Conservation (phyloP, 768 basidiomycete genomes). For the Mrakia hoshinonis region DNA sequence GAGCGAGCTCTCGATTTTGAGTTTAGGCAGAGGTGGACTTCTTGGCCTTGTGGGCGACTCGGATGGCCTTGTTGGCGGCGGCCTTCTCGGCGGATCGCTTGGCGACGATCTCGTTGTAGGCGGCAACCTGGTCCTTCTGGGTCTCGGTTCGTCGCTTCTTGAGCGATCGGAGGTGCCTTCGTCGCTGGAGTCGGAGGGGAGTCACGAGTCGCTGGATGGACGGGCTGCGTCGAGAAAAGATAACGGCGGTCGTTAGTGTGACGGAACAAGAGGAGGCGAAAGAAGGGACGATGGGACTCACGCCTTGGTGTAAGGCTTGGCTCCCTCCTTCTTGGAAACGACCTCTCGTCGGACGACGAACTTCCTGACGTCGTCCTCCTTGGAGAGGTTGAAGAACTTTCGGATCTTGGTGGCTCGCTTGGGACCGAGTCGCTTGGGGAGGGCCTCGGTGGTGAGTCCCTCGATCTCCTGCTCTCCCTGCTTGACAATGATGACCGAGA, state of each 20-base stretch:
- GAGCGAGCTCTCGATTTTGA: too few relatives aligned
- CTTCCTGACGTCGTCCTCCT: slow-evolving; percentile 97
- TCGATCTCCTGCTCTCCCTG: slow-evolving; percentile 85
- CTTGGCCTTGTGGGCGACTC: slow-evolving; percentile 55
- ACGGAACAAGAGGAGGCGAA: neutral
- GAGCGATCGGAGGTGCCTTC: slow-evolving; percentile 81
- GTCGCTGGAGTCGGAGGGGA: slow-evolving; percentile 88
- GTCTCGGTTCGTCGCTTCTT: slow-evolving; percentile 76
- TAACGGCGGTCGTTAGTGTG: neutral
- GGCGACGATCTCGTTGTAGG: slow-evolving; percentile 69
- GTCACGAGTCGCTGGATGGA: slow-evolving; percentile 97
- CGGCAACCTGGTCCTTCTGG: slow-evolving; percentile 90
- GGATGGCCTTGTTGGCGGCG: slow-evolving; percentile 68
- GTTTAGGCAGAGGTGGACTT: slow-evolving; percentile 37
- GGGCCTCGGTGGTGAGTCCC: slow-evolving; percentile 80
- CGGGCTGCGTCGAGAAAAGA: slow-evolving; percentile 49
- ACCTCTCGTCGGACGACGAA: slow-evolving; percentile 93
- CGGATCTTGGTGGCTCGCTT: slow-evolving; percentile 93
- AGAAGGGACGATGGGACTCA: slow-evolving; percentile 37
- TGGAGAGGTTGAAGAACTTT: slow-evolving; percentile 91
- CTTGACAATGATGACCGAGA: slow-evolving; percentile 90
- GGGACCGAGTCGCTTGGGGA: slow-evolving; percentile 92
- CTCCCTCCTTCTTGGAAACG: slow-evolving; percentile 72
- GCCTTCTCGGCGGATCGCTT: slow-evolving; percentile 92
- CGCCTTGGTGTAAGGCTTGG: slow-evolving; percentile 96